A percentile compares a stretch with the other conserved stretches of the same genome.
These are phyloP conservation scores for Hemileccinum rubropunctum DNA, from an alignment of 768 basidiomycete species.

Conservation along the genomic window DNA sequence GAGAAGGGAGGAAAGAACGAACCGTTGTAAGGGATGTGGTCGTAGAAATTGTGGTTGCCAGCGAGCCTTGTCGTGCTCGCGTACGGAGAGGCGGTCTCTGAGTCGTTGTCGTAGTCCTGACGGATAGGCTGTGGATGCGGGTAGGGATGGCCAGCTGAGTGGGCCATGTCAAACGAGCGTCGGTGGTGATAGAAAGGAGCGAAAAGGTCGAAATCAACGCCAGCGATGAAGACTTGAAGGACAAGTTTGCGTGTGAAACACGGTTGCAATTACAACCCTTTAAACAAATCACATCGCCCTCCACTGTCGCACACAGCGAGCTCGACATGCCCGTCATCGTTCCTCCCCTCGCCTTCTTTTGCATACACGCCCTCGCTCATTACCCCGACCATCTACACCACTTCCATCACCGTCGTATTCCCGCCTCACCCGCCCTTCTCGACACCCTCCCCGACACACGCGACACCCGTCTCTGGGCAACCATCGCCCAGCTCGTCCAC, in stretches of 20 bases:
- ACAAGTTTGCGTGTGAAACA: conserved; percentile 23
- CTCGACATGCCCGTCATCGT: conserved; percentile 18
- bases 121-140: conserved; percentile 31
- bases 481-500: conserved; percentile 56
- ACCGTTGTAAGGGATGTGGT: conserved; percentile 26
- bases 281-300: neutral
- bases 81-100: conserved; percentile 53
- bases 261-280: neutral
- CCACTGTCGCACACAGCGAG: neutral
- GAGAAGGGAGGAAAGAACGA: neutral
- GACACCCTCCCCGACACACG: conserved; percentile 32
- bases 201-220: conserved; percentile 19
- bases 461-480: conserved; percentile 63
- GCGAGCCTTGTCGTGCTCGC: conserved; percentile 58
- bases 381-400: conserved; percentile 37
- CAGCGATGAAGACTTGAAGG: conserved; percentile 21
- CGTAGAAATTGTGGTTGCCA: conserved; percentile 37
- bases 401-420: conserved; percentile 39
- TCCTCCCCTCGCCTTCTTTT: conserved; percentile 55
- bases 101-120: conserved; percentile 45
- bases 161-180: conserved; percentile 33
- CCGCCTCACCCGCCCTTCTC: conserved; percentile 41
- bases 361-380: conserved; percentile 42
- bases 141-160: conserved; percentile 39
- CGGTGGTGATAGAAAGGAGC: conserved; percentile 11